A percentile compares a stretch with the other conserved stretches of the same genome.
Evolutionary conservation across 805 yeast genomes (phyloP).

Genomic region (Danielia oregonensis): DNA sequence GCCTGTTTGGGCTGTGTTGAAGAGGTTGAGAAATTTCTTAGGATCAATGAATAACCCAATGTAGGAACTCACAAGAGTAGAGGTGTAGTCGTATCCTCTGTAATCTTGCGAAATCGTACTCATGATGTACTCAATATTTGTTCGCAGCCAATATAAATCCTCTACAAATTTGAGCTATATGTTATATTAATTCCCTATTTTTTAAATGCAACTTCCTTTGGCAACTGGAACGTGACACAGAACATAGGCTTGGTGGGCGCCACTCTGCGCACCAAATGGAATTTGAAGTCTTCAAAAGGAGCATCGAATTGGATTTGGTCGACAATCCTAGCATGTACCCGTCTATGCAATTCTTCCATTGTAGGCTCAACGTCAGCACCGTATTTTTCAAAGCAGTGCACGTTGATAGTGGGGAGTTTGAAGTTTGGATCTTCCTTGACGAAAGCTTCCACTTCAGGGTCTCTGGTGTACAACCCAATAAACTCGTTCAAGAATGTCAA

Average conservation of each 20-base stretch:
- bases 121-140: no score
- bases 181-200: no score
- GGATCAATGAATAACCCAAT: conserved; percentile 26
- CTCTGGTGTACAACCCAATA: conserved; percentile 59
- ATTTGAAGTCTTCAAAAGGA: conserved; percentile 46
- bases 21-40: conserved; percentile 32
- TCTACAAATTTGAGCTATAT: no score
- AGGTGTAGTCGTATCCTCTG: conserved; percentile 16
- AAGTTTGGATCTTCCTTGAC: conserved; percentile 42
- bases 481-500: conserved; percentile 75
- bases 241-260: conserved; percentile 98
- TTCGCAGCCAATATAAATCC: no score
- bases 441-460: conserved; percentile 32
- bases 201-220: conserved; percentile 59
- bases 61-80: conserved; percentile 24
- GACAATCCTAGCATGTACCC: conserved; percentile 55
- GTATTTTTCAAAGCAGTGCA: conserved; percentile 90
- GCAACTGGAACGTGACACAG: conserved; percentile 76
- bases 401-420: conserved; percentile 72
- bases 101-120: not conserved
- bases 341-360: conserved; percentile 59
- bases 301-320: conserved; percentile 44
- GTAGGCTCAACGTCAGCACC: conserved; percentile 74
- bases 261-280: conserved; percentile 88
- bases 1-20: conserved; percentile 54